Percentiles rank a stretch among this genome's conserved stretches.
phyloP scores from a whole-genome alignment of 2,329 filamentous ascomycete genomes.

The Exophiala lecanii-corni region DNA sequence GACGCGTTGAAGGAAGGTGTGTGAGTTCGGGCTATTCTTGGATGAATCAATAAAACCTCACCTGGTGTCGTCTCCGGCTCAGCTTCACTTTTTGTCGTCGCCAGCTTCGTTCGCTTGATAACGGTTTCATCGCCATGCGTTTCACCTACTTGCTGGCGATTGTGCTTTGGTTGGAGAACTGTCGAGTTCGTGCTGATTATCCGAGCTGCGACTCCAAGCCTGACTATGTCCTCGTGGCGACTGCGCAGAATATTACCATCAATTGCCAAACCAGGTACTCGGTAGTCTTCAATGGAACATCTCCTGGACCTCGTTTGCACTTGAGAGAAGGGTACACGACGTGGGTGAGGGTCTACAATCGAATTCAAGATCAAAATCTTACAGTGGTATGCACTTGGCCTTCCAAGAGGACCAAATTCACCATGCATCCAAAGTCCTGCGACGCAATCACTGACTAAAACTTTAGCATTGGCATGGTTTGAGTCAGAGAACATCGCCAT shows the following conservation, averaged over 20 bases:
- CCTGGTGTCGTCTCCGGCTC: no score
- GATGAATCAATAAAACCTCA: no score
- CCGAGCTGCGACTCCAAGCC: no score
- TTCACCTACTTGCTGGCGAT: no score
- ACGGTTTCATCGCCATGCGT: no score
- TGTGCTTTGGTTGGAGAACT: no score
- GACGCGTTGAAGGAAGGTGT: no score
- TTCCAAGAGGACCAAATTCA: not conserved
- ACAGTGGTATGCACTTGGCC: conserved; percentile 46
- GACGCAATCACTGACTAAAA: not conserved
- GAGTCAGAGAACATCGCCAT: conserved; percentile 55
- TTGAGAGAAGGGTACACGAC: conserved; percentile 42
- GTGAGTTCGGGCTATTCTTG: no score
- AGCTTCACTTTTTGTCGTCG: no score
- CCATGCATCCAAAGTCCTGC: not conserved
- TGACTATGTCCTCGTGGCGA: conserved; percentile 1
- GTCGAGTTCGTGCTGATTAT: no score
- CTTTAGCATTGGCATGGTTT: conserved; percentile 68
- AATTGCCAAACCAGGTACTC: conserved; percentile 46
- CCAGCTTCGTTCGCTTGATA: no score
- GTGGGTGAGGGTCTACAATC: conserved; percentile 58
- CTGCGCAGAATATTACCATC: conserved; percentile 33
- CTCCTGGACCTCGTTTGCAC: conserved; percentile 47
- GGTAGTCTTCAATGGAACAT: conserved; percentile 50
- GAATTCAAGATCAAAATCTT: conserved; percentile 48